A percentile compares a stretch with the other conserved stretches of the same genome.
These are phyloP conservation scores for Hygrophila difformis DNA, from an alignment of 257 asterid genomes.

Conservation along the genomic window DNA sequence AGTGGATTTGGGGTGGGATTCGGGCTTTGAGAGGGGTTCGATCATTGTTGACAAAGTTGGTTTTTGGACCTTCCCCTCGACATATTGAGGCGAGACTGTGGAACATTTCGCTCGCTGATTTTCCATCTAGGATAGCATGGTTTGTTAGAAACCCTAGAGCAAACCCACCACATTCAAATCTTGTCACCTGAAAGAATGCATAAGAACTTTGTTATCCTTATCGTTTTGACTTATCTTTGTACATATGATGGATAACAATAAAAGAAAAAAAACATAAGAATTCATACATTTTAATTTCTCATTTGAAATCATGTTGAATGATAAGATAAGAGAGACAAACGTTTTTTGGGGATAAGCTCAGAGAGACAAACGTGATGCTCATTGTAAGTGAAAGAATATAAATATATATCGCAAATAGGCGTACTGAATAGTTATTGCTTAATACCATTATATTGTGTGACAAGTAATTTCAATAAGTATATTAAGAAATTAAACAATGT, in stretches of 20 bases:
- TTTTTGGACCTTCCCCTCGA: constrained; percentile 28
- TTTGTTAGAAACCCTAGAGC: constrained; percentile 31
- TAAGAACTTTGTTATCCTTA: neutral
- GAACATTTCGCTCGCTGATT: constrained; percentile 38
- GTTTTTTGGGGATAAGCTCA: too few relatives aligned
- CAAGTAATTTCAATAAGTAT: too few relatives aligned
- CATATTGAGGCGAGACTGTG: constrained; percentile 31
- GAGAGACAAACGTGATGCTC: too few relatives aligned
- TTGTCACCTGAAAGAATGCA: constrained; percentile 27
- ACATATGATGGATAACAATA: neutral
- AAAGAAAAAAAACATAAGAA: too few relatives aligned
- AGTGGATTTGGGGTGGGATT: constrained; percentile 34
- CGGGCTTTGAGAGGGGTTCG: constrained; percentile 29
- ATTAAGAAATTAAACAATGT: too few relatives aligned
- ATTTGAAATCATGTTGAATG: too few relatives aligned
- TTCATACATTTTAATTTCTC: too few relatives aligned
- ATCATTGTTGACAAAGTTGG: constrained; percentile 20
- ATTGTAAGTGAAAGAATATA: too few relatives aligned
- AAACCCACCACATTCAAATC: constrained; percentile 38
- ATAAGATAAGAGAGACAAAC: too few relatives aligned
- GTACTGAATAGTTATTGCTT: too few relatives aligned
- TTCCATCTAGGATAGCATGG: constrained; percentile 40
- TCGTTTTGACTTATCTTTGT: neutral
- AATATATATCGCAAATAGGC: too few relatives aligned
- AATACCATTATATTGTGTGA: too few relatives aligned